Evolutionary conservation across 2,329 filamentous ascomycete species (phyloP).

Genomic region (Talaromyces rugulosus): DNA sequence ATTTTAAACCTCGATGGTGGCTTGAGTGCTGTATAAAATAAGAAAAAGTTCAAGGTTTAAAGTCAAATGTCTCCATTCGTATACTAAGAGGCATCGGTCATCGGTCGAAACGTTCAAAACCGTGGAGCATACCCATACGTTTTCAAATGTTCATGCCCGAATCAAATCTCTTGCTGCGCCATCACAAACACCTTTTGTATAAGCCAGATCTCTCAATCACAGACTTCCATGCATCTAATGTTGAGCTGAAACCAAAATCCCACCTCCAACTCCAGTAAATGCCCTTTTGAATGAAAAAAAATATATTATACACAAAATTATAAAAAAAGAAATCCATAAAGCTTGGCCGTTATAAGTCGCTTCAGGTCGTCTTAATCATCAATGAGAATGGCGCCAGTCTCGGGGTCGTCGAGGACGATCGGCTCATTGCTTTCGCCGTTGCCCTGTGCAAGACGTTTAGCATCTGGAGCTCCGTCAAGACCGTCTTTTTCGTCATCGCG

Average conservation of each 20-base stretch:
- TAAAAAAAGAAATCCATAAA: constrained; percentile 8
- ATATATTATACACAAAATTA: constrained; percentile 16
- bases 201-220: constrained; percentile 1
- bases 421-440: constrained; percentile 38
- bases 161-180: background rate
- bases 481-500: constrained; percentile 41
- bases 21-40: constrained; percentile 58
- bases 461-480: constrained; percentile 37
- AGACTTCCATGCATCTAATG: background rate
- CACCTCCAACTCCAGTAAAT: background rate
- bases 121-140: background rate
- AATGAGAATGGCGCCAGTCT: constrained; percentile 63
- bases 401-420: constrained; percentile 47
- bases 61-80: background rate
- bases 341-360: constrained; percentile 2
- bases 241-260: background rate
- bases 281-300: background rate
- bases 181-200: background rate
- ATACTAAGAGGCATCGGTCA: background rate
- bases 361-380: constrained; percentile 38
- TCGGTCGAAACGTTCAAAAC: background rate
- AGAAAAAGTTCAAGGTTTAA: background rate
- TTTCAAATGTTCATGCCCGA: background rate
- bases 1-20: constrained; percentile 83
- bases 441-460: constrained; percentile 34